phyloP scores from a whole-genome alignment of 768 basidiomycete genomes.

The Phallus indusiatus region DNA sequence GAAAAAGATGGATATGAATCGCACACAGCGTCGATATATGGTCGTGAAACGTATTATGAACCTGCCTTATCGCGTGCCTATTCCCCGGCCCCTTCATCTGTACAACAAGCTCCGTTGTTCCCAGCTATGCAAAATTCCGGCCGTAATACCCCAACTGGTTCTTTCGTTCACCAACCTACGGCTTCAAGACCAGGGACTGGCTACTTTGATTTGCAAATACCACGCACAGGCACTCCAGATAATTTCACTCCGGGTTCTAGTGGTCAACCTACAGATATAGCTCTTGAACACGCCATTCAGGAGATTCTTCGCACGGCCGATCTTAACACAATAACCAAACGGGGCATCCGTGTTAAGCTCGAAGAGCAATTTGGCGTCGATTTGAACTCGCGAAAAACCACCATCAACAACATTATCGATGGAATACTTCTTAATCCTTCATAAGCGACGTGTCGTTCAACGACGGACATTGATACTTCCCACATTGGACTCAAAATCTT shows the following conservation, averaged over 20 bases:
- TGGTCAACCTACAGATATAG: conserved; percentile 47
- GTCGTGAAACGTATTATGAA: conserved; percentile 82
- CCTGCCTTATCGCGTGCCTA: conserved; percentile 43
- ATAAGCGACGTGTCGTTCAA: not conserved
- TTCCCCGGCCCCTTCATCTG: conserved; percentile 70
- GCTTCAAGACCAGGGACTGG: conserved; percentile 66
- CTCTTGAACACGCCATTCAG: conserved; percentile 68
- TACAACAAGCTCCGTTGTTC: conserved; percentile 36
- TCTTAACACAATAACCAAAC: conserved; percentile 85
- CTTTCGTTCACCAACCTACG: conserved; percentile 39
- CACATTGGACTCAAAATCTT: too few species aligned
- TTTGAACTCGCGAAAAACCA: conserved; percentile 56
- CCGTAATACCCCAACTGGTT: conserved; percentile 50
- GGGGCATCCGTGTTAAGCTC: conserved; percentile 74
- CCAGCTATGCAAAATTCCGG: conserved; percentile 73
- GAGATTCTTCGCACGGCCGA: conserved; percentile 70
- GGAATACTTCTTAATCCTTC: conserved; percentile 48
- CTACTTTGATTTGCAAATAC: conserved; percentile 67
- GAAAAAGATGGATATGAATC: conserved; percentile 70
- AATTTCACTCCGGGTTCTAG: conserved; percentile 36
- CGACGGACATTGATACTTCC: not conserved
- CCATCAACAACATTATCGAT: conserved; percentile 75
- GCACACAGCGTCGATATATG: conserved; percentile 71
- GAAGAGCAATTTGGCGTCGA: conserved; percentile 79
- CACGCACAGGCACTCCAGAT: conserved; percentile 42